phyloP scores from a whole-genome alignment of 345 rosid species.

The Eucalyptus albens region DNA sequence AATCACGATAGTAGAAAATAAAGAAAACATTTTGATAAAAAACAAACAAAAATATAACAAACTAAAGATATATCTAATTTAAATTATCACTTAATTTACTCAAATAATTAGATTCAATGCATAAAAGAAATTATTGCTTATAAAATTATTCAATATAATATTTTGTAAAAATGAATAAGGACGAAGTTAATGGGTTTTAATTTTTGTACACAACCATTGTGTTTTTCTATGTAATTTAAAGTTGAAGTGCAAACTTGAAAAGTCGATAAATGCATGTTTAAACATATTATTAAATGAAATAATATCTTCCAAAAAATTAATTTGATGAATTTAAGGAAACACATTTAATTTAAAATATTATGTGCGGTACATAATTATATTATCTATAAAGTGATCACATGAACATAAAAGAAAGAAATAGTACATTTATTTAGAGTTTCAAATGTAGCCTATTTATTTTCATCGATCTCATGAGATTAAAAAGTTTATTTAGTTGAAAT shows the following conservation, averaged over 20 bases:
- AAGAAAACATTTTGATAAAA: not conserved
- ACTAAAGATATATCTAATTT: not conserved
- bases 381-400: not conserved
- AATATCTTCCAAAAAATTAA: not conserved
- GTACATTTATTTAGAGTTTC: not conserved
- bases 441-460: not conserved
- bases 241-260: not conserved
- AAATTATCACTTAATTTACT: not conserved
- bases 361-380: not conserved
- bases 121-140: not conserved
- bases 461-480: accelerated
- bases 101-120: not conserved
- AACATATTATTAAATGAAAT: not conserved
- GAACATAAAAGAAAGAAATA: not conserved
- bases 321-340: not conserved
- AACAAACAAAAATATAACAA: not conserved
- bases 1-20: not conserved
- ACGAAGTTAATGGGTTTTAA: not conserved
- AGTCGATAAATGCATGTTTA: not conserved
- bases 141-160: too few species aligned
- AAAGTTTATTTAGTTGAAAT: not conserved
- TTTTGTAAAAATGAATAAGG: not conserved
- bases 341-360: not conserved
- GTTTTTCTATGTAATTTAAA: not conserved
- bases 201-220: not conserved